Evolutionary conservation across 2,329 filamentous ascomycete genomes (phyloP).

Genomic region (Colletotrichum plurivorum): DNA sequence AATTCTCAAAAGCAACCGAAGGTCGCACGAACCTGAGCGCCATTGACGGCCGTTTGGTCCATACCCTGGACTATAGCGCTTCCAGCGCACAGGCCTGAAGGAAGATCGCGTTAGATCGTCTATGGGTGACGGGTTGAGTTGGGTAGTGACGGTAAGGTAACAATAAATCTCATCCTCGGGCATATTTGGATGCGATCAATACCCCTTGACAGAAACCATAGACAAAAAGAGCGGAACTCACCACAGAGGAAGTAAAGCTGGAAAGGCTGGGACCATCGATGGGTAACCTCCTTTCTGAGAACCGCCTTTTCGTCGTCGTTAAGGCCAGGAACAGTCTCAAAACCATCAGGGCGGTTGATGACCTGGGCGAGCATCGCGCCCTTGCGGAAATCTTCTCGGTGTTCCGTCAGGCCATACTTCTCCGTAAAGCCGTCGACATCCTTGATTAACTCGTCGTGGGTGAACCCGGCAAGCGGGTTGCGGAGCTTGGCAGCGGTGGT

Average conservation of each 20-base stretch:
- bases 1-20: conserved; percentile 32
- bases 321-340: conserved; percentile 47
- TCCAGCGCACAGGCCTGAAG: conserved; percentile 4
- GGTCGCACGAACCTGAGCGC: conserved; percentile 64
- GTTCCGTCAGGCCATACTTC: conserved; percentile 49
- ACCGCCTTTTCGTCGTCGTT: conserved; percentile 48
- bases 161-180: no score
- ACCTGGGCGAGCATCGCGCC: conserved; percentile 67
- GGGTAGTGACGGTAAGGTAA: no score
- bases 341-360: conserved; percentile 51
- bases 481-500: conserved; percentile 47
- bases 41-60: conserved; percentile 76
- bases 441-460: conserved; percentile 46
- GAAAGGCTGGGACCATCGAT: conserved; percentile 51
- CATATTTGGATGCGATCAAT: conserved; percentile 41
- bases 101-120: background rate
- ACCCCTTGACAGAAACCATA: no score
- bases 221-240: background rate
- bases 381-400: conserved; percentile 62
- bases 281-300: conserved; percentile 47
- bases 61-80: conserved; percentile 66
- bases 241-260: conserved; percentile 53
- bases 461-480: conserved; percentile 50
- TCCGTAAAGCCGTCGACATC: conserved; percentile 56
- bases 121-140: background rate